Base-by-base conservation (phyloP, 345 rosid species). In the Salix suchowensis region DNA sequence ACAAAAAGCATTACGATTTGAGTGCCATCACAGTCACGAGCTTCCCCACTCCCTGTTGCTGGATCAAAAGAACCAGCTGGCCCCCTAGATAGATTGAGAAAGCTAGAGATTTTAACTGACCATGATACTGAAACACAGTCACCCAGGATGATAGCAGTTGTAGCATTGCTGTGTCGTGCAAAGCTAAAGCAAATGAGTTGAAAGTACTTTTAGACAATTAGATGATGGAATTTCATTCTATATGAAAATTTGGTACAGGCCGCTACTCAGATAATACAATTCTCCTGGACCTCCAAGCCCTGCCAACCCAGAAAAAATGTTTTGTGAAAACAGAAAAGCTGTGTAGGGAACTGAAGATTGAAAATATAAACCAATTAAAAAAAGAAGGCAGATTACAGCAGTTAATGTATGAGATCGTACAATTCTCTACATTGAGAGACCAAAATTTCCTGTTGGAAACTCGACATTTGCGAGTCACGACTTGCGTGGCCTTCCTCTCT, bases 401-500 rank as follows among this genome's bases (percentile, higher is more conserved):
- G 54, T 67, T 50, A 42, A 24, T 1, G 78, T 54, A 40, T 26
- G 72, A 28, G 54, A 67, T 65, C 34, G 40, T 76, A 76, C 79
- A 78, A 60, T 77, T 66, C 76, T 75, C 85, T 34, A 44, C 75
- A n/a, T 21, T 0, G 54, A 74, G 81, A 78, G 54, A 77, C 65
- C 79, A 80, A 78, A 83, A 80, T 67, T 85, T 78, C 70, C 28
- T 30, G 28, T 30, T 30, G 71, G 65, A 16, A 2, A 9, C 2
- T 34, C 19, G 14, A 65, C 23, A 3, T 54, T 42, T 3, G 24
- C 11, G 26, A 58, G 70, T 79, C 64, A 92, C 4, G 89, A 74
- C 89, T 88, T 91, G 2, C 94, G 89, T 12, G 95, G 94, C 76
- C 97, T 86, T 74, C 98, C 97, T 82, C 94, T 86, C 84, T 79